Conservation (phyloP, 1,284 basidiomycete species). For the Coniferiporia sulphurascens region DNA sequence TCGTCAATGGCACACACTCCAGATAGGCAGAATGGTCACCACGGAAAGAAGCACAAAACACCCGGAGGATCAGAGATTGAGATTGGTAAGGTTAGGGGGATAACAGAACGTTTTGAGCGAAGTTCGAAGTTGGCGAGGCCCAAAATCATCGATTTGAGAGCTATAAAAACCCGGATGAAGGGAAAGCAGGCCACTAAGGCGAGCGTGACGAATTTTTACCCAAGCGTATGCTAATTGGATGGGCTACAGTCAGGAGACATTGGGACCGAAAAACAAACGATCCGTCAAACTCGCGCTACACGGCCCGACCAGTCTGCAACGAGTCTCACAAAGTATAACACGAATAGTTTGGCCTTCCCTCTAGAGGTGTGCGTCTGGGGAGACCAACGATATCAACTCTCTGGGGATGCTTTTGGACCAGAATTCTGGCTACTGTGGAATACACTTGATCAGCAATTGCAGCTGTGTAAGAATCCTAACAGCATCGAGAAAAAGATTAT, state of each 20-base stretch:
- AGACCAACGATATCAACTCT: not conserved
- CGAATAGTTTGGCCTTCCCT: not conserved
- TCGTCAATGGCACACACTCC: too few species aligned
- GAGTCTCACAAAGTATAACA: not conserved
- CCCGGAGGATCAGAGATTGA: too few species aligned
- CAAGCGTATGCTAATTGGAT: not conserved
- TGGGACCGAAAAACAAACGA: not conserved
- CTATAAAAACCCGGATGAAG: not conserved
- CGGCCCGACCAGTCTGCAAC: constrained; percentile 6
- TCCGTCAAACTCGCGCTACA: not conserved
- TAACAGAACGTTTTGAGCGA: not conserved
- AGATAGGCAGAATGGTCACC: too few species aligned
- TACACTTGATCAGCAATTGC: not conserved
- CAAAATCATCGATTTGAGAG: not conserved
- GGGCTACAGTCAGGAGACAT: not conserved
- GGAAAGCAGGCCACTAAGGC: not conserved
- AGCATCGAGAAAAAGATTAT: not conserved
- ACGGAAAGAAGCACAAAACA: too few species aligned
- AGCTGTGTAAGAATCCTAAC: constrained; percentile 7
- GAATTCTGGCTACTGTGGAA: constrained; percentile 14
- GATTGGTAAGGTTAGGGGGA: too few species aligned
- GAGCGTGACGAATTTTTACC: not conserved
- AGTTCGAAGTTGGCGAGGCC: not conserved
- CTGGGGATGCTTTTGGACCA: not conserved
- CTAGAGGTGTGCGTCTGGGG: constrained; percentile 12